Conservation (phyloP, 2,329 filamentous ascomycete genomes). For the Pyricularia grisea region DNA sequence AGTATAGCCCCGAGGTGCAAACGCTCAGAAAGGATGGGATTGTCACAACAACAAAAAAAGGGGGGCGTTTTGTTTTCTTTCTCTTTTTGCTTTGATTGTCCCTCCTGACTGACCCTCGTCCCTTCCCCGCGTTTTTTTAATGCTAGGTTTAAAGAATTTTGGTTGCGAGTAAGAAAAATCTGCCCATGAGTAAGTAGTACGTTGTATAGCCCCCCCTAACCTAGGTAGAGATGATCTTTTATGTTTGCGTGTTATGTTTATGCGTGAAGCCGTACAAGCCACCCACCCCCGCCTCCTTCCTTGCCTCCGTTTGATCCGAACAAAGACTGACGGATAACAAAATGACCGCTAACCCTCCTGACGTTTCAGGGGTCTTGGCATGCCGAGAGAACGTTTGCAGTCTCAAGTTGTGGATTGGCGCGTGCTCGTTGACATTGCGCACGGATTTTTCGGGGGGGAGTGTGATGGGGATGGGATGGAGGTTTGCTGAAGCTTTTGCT, state of each 20-base stretch:
- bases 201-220: too few relatives aligned
- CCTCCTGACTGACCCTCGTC: background rate
- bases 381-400: background rate
- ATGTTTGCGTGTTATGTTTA: background rate
- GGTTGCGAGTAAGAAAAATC: background rate
- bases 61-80: background rate
- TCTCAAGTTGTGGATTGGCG: background rate
- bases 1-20: background rate
- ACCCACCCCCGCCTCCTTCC: background rate
- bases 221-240: background rate
- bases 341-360: too few relatives aligned
- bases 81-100: background rate
- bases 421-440: background rate
- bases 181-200: background rate
- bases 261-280: background rate
- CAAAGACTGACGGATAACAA: background rate
- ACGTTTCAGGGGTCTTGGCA: background rate
- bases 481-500: background rate
- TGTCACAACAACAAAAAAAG: background rate
- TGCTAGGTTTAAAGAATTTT: background rate
- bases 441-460: background rate
- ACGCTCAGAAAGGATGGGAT: background rate
- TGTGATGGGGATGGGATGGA: background rate
- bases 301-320: background rate
- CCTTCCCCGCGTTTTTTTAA: background rate